phyloP scores from a whole-genome alignment of 106 monocot genomes.

The Hemerocallis citrina region DNA sequence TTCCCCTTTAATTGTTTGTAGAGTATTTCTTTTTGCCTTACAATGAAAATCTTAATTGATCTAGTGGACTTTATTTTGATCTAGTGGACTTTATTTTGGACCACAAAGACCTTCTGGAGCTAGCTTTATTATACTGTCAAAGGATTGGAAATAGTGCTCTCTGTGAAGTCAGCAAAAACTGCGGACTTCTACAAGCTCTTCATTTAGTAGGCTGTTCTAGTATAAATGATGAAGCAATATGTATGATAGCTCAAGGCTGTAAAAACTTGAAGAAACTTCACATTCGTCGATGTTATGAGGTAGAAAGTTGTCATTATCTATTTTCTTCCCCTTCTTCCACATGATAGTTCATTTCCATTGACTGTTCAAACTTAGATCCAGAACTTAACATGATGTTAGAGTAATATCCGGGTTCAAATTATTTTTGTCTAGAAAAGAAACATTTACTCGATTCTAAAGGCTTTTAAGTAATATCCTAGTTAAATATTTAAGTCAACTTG shows the following conservation, averaged over 20 bases:
- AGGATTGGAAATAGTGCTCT: conserved; percentile 73
- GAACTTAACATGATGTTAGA: no score
- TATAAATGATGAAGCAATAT: conserved; percentile 77
- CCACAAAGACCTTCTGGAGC: conserved; percentile 56
- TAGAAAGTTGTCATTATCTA: conserved; percentile 10
- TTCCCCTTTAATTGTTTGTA: not conserved
- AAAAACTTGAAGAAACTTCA: conserved; percentile 71
- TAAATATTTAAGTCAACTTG: no score
- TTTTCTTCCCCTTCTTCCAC: no score
- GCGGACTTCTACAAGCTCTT: conserved; percentile 65
- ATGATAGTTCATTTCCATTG: not conserved
- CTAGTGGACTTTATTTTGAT: no score
- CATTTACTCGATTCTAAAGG: no score
- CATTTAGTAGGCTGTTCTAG: conserved; percentile 77
- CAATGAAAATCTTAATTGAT: not conserved
- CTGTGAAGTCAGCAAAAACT: conserved; percentile 74
- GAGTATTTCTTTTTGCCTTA: not conserved
- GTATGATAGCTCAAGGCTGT: conserved; percentile 70
- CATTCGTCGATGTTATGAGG: conserved; percentile 96
- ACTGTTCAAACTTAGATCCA: no score
- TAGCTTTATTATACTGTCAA: conserved; percentile 80
- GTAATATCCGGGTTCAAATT: no score
- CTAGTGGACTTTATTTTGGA: not conserved
- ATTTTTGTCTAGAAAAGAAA: no score
- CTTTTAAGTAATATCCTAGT: no score